These are phyloP conservation scores for Tephrocybe sp. DNA, from an alignment of 768 basidiomycete species.

Conservation along the genomic window DNA sequence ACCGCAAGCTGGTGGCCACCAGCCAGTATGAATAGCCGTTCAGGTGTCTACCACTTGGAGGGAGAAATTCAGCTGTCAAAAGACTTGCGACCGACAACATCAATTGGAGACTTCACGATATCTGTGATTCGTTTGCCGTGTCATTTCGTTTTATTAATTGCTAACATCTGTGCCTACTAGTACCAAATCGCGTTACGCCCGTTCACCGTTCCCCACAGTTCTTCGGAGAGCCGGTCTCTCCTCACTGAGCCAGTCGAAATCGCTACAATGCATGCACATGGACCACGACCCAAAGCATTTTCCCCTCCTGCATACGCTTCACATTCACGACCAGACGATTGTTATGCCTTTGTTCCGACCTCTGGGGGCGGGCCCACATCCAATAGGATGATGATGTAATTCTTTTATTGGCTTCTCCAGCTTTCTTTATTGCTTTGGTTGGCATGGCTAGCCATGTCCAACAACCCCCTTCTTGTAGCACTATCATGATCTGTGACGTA, in stretches of 20 bases:
- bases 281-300: constrained; percentile 46
- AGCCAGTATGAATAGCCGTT: constrained; percentile 23
- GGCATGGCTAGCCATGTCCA: constrained; percentile 19
- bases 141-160: neutral
- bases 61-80: constrained; percentile 52
- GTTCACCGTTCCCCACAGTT: constrained; percentile 38
- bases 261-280: constrained; percentile 47
- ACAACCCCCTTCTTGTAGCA: constrained; percentile 12
- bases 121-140: constrained; percentile 32
- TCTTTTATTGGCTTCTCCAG: neutral
- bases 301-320: constrained; percentile 49
- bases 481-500: constrained; percentile 7
- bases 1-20: constrained; percentile 50
- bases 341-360: constrained; percentile 20
- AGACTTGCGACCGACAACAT: constrained; percentile 47
- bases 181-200: constrained; percentile 46
- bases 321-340: constrained; percentile 26
- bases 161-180: constrained; percentile 23
- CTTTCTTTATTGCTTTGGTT: constrained; percentile 6
- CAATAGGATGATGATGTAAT: neutral
- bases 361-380: constrained; percentile 14
- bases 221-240: constrained; percentile 34
- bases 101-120: constrained; percentile 50
- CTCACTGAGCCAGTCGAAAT: constrained; percentile 52
- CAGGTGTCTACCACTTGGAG: constrained; percentile 39